These are phyloP conservation scores for Groenewaldozyma sp. DNA, from an alignment of 1,139 yeast species.

Conservation along the genomic window DNA sequence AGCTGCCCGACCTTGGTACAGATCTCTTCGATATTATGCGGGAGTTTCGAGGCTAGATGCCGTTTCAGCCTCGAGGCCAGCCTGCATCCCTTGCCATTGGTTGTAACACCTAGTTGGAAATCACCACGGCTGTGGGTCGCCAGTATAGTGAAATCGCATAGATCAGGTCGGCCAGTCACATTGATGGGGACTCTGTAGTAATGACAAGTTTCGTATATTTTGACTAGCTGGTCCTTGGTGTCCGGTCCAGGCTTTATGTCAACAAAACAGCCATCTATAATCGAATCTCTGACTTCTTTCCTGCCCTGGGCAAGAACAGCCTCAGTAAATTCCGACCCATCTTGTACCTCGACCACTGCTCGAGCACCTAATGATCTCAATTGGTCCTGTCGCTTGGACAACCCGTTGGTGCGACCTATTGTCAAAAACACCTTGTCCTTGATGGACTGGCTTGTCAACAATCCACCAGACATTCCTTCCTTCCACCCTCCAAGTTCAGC, in stretches of 20 bases:
- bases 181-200: conserved; percentile 71
- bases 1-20: conserved; percentile 63
- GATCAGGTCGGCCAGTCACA: conserved; percentile 61
- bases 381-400: background rate
- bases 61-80: conserved; percentile 73
- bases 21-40: conserved; percentile 58
- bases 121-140: conserved; percentile 66
- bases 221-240: background rate
- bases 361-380: background rate
- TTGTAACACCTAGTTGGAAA: conserved; percentile 75
- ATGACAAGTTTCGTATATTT: conserved; percentile 34
- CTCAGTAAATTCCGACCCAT: background rate
- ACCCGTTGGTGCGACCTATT: background rate
- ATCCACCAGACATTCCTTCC: conserved; percentile 3
- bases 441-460: conserved; percentile 4
- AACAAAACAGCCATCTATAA: background rate
- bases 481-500: too few species aligned
- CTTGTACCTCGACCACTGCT: background rate
- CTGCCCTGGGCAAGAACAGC: background rate
- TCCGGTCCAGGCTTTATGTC: background rate
- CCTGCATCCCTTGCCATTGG: conserved; percentile 85
- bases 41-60: conserved; percentile 57
- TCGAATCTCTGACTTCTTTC: background rate
- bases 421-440: background rate
- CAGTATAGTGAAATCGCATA: conserved; percentile 66